Conservation (phyloP, 345 rosid genomes). For the Leavenworthia alabamica region DNA sequence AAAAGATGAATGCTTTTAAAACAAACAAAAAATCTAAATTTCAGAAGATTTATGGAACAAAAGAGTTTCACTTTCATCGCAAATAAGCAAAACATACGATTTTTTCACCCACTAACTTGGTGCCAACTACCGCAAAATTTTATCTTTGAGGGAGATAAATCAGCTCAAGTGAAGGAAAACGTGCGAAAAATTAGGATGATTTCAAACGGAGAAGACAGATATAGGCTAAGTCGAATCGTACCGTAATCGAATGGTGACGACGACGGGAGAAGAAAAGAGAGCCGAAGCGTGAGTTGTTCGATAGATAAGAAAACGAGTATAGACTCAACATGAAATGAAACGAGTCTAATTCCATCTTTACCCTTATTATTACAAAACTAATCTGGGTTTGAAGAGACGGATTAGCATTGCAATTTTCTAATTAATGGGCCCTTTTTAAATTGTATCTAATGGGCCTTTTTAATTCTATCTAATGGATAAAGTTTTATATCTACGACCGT, state of each 20-base stretch:
- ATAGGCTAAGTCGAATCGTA: constrained; percentile 14
- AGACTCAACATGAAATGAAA: constrained; percentile 9
- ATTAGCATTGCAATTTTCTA: no score
- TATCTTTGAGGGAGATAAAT: not conserved
- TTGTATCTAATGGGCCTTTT: no score
- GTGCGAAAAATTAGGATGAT: not conserved
- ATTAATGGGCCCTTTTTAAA: no score
- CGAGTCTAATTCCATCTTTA: not conserved
- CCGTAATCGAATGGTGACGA: constrained; percentile 31
- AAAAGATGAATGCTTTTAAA: not conserved
- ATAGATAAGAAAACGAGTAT: constrained; percentile 25
- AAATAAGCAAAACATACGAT: constrained; percentile 1
- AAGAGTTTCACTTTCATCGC: constrained; percentile 8
- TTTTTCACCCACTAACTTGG: not conserved
- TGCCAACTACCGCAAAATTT: not conserved
- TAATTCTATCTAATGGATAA: no score
- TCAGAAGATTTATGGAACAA: not conserved
- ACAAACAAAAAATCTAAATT: not conserved
- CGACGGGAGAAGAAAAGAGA: constrained; percentile 27
- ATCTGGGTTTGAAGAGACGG: no score
- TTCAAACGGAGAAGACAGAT: not conserved
- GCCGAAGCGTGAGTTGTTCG: constrained; percentile 15
- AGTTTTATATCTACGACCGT: no score
- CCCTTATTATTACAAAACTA: not conserved
- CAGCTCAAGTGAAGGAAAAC: not conserved